phyloP scores from a whole-genome alignment of 768 basidiomycete species.

The Podaxis sp. region DNA sequence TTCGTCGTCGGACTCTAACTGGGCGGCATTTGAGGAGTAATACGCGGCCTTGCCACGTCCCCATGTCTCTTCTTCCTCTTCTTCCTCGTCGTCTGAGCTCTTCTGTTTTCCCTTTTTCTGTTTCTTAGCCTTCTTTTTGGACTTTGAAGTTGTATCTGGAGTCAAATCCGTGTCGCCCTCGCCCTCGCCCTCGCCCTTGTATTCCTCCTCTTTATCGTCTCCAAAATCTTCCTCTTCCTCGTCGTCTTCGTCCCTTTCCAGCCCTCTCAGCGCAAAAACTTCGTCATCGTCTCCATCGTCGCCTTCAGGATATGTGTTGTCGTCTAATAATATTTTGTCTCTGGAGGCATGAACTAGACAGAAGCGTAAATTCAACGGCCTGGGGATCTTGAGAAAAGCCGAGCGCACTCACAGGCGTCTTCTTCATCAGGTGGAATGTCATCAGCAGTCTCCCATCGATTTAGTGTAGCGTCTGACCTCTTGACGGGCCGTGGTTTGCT shows the following conservation, averaged over 20 bases:
- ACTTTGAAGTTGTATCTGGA: conserved; percentile 22
- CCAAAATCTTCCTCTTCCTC: conserved; percentile 38
- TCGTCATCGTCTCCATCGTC: conserved; percentile 72
- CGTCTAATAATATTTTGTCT: conserved; percentile 78
- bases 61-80: conserved; percentile 73
- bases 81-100: conserved; percentile 33
- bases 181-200: conserved; percentile 36
- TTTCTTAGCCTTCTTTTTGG: conserved; percentile 30
- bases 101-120: conserved; percentile 27
- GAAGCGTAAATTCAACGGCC: conserved; percentile 6
- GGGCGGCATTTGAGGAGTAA: conserved; percentile 82
- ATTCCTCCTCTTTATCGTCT: conserved; percentile 28
- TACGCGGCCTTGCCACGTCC: conserved; percentile 78
- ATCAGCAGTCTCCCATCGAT: conserved; percentile 63
- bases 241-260: conserved; percentile 51
- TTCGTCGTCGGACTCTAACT: conserved; percentile 84
- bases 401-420: conserved; percentile 63
- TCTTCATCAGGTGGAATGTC: conserved; percentile 80
- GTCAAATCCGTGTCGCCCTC: conserved; percentile 37
- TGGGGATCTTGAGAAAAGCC: conserved; percentile 1
- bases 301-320: conserved; percentile 45
- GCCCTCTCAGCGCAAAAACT: conserved; percentile 71
- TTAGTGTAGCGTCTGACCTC: conserved; percentile 51
- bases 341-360: conserved; percentile 65
- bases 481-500: conserved; percentile 48